A percentile compares a stretch with the other conserved stretches of the same genome.
These are phyloP conservation scores for Waltergamsia citrina DNA, from an alignment of 2,329 filamentous ascomycete genomes.

Conservation along the genomic window DNA sequence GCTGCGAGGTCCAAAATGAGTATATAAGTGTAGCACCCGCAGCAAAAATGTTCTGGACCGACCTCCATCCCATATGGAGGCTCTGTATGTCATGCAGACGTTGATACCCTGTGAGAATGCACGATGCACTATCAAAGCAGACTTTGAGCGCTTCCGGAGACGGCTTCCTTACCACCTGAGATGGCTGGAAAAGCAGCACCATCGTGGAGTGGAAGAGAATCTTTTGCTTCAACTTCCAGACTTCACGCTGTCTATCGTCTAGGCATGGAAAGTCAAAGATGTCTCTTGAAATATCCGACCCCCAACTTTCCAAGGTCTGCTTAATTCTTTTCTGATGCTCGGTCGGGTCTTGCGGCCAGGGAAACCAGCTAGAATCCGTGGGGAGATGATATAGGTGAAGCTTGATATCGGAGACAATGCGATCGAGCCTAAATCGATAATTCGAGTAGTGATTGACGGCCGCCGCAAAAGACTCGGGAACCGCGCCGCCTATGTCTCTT, in stretches of 20 bases:
- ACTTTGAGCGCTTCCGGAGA: conserved; percentile 14
- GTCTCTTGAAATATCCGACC: not conserved
- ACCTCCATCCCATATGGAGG: conserved; percentile 22
- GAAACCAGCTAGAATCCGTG: conserved; percentile 8
- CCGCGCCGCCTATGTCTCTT: not conserved
- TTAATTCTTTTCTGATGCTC: conserved; percentile 8
- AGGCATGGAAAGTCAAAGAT: conserved; percentile 2
- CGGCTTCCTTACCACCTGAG: conserved; percentile 20
- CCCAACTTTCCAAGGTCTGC: conserved; percentile 8
- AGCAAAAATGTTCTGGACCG: conserved; percentile 25
- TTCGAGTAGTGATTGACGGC: conserved; percentile 12
- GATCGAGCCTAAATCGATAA: conserved; percentile 15
- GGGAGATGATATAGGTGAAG: conserved; percentile 13
- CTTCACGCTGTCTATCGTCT: conserved; percentile 7
- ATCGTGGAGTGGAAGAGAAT: conserved; percentile 21
- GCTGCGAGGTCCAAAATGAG: conserved; percentile 22
- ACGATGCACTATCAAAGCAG: conserved; percentile 18
- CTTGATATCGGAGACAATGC: conserved; percentile 13
- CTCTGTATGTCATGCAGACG: conserved; percentile 16
- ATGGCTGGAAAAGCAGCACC: conserved; percentile 24
- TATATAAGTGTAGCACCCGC: conserved; percentile 26
- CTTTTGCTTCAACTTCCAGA: conserved; percentile 16
- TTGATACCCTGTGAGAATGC: conserved; percentile 17
- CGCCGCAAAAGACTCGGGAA: conserved; percentile 1
- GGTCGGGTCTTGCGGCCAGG: conserved; percentile 3